phyloP scores from a whole-genome alignment of 1,139 yeast genomes.

The Pichia sp. region DNA sequence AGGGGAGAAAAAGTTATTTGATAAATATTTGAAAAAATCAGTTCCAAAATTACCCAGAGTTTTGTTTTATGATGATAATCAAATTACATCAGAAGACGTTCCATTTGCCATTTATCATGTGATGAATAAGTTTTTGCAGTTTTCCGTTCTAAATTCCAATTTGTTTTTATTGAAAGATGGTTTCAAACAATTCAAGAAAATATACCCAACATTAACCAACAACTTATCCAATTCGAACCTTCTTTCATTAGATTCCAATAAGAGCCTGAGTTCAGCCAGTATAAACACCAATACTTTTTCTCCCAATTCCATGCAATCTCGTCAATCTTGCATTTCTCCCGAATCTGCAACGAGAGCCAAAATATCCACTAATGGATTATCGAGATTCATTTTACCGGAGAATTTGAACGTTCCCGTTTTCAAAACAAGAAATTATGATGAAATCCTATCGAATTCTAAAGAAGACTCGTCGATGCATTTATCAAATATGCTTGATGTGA shows the following conservation, averaged over 20 bases:
- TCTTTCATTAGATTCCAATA: slow-evolving; percentile 29
- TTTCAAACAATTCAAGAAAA: too few species aligned
- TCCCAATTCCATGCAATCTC: neutral
- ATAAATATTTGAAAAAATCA: slow-evolving; percentile 18
- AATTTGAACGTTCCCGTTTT: slow-evolving; percentile 24
- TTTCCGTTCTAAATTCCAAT: neutral
- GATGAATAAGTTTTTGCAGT: slow-evolving; percentile 39
- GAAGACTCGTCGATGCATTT: slow-evolving; percentile 23
- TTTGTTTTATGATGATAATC: slow-evolving; percentile 33
- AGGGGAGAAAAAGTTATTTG: slow-evolving; percentile 30
- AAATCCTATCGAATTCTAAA: slow-evolving; percentile 22
- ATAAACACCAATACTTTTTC: slow-evolving; percentile 19
- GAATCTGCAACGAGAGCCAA: neutral
- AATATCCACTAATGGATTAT: slow-evolving; percentile 7
- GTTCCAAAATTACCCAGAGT: slow-evolving; percentile 28
- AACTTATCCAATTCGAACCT: slow-evolving; percentile 14
- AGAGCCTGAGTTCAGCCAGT: slow-evolving; percentile 30
- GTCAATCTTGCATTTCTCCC: neutral
- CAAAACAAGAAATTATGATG: slow-evolving; percentile 35
- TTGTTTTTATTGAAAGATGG: too few species aligned
- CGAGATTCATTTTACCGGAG: slow-evolving; percentile 27
- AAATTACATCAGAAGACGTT: slow-evolving; percentile 14
- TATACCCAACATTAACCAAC: neutral
- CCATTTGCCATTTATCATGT: slow-evolving; percentile 38
- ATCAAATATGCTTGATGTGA: slow-evolving; percentile 15